These are phyloP conservation scores for Gamsiella multidivaricata DNA, from an alignment of 192 early-diverging fungal species.

Conservation along the genomic window DNA sequence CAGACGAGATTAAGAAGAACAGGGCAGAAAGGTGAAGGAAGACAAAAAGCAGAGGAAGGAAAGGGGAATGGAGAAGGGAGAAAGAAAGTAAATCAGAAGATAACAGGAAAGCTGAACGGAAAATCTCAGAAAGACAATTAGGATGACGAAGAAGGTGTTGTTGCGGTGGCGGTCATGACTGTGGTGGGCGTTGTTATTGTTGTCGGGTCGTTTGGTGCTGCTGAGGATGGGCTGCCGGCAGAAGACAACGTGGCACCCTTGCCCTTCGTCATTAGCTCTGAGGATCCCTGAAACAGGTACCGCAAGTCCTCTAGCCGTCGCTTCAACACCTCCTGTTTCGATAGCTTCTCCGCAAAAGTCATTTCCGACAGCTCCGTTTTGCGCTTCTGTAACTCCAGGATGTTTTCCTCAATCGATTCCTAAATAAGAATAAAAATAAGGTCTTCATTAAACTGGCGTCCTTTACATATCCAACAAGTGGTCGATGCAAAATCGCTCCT, in stretches of 20 bases:
- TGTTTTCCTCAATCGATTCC: slow-evolving; percentile 65
- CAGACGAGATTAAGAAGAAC: not conserved
- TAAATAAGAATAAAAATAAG: not conserved
- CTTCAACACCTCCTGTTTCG: slow-evolving; percentile 53
- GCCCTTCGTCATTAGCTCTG: slow-evolving; percentile 40
- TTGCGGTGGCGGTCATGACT: no score
- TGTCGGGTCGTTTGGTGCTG: no score
- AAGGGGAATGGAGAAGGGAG: not conserved
- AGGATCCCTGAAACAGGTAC: slow-evolving; percentile 52
- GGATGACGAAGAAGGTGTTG: no score
- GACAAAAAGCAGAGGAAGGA: not conserved
- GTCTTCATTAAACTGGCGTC: no score
- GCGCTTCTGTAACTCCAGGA: slow-evolving; percentile 63
- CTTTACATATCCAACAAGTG: no score
- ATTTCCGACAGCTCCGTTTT: slow-evolving; percentile 57
- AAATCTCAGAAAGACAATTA: no score
- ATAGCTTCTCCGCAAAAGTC: slow-evolving; percentile 54
- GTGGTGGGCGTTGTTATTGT: no score
- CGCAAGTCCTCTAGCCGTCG: slow-evolving; percentile 54
- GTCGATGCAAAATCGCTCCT: no score
- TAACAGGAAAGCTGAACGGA: no score
- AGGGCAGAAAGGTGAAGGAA: not conserved
- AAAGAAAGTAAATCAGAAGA: not conserved
- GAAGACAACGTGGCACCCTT: not conserved
- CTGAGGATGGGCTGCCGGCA: not conserved